Base-by-base conservation (phyloP, 1,139 yeast genomes). In the Saccharomyces hybrid region DNA sequence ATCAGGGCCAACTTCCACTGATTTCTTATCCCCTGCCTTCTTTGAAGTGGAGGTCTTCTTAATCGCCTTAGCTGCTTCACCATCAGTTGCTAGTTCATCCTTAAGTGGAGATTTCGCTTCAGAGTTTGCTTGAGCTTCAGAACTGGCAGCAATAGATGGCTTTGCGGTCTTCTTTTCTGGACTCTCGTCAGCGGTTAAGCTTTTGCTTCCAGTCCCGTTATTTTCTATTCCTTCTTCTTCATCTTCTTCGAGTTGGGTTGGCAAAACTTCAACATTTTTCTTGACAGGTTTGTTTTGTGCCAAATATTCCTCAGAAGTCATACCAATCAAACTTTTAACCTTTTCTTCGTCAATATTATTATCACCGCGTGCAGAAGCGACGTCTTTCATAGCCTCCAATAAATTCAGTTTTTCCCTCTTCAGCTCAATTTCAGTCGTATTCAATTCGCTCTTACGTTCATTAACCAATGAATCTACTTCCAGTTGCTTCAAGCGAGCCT, bases 71-170 rank as follows among this genome's bases (percentile, higher is more conserved):
- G 38, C 53, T 20, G 48, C 20, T 25, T 46, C 7, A 27, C 48
- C 27, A 46, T 14, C 20, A 1, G 14, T 23, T 2, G 48, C 25
- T 27, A 31, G 34, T 31, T 31, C 34, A 31, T 31, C 34, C 34
- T 31, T 31, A 31, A 31, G 6, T 31, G 34, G 34, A 4, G 14
- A 11, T 31, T 31, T 31, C 34, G 1, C 6, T 31, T 31, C 34
- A 4, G 34, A 31, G n/a, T 31, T 1, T 31, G 34, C 4, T 31
- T 31, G 34, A 31, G 34, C 65, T 53, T 67, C 66, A 50, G 71
- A 69, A 26, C 34, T 4, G 34, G 71, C 57, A 38, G 75, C 76
- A 54, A 73, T 64, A 7, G 76, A 74, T 23, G 76, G 76, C 76
- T 76, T 73, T 16, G 76, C 69, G 62, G 68, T 63, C 51, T 62